Base-by-base conservation (phyloP, 2,329 filamentous ascomycete species). In the Diaporthe longicolla region DNA sequence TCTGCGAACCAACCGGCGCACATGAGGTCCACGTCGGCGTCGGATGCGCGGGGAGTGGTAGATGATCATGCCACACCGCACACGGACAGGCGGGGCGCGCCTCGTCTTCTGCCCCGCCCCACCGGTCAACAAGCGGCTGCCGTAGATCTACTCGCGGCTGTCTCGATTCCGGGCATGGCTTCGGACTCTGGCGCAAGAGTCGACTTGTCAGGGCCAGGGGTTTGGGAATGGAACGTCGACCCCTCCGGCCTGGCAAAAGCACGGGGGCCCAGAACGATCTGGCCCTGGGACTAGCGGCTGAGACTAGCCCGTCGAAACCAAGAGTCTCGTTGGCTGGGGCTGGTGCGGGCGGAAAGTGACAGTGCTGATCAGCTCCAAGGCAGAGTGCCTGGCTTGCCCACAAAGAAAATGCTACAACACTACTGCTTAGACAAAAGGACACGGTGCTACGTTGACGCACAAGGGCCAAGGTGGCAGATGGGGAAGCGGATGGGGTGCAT, bases 251-350 rank as follows among this genome's bases (percentile, higher is more conserved):
- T 37, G 45, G 45, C 40, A 52, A 52, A 37, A 37, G 21, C 45
- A 15, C 45, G 45, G n/a, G 48, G 45, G 69, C 32, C 69, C 69
- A 71, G 69, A 71, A 37, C 37, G 69, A 43, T 63, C 69, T 71
- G 50, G 69, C 57, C n/a, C 45, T 45, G 57, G 57, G 48, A 54
- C 69, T 63, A 71, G 69, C 57, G 69, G 57, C 48, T 71, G 69
- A 70, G 68, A 70, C 57, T 29, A 71, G 26, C 8, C 26, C 43
- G 37, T 50, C 13, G 40, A 68, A 37, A 13, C 32, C 63, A 40
- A n/a, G 48, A 54, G 63, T 32, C 48, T 68, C 32, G 63, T 54
- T 52, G 7, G 48, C 26, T 32, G 26, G 63, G 63, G 45, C 10
- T 17, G 19, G 48, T 13, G n/a, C 29, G 48, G 32, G 45, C 37